Percentiles rank a stretch among this genome's conserved stretches.
These are phyloP conservation scores for Penicillium italicum DNA, from an alignment of 2,329 filamentous ascomycete genomes.

Conservation along the genomic window DNA sequence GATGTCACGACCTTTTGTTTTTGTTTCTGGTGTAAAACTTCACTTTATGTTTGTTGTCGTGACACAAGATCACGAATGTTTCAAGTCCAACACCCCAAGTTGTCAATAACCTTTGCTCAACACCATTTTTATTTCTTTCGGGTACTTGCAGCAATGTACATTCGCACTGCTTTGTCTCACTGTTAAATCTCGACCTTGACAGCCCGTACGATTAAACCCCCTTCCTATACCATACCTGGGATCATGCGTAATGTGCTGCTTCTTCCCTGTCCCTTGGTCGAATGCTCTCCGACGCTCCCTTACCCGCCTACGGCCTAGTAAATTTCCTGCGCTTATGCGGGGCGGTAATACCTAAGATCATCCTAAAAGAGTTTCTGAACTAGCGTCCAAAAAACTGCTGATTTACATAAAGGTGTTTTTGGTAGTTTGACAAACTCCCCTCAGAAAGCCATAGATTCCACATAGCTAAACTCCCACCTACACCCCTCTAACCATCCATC, in stretches of 20 bases:
- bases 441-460: too few species aligned
- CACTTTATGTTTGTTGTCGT: constrained; percentile 2
- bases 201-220: neutral
- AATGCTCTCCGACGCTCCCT: neutral
- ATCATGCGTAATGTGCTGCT: too few species aligned
- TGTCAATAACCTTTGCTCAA: neutral
- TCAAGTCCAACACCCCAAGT: neutral
- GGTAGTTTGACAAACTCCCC: neutral
- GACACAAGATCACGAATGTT: neutral
- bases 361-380: neutral
- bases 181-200: neutral
- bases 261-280: neutral
- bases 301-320: neutral
- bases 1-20: constrained; percentile 26
- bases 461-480: neutral
- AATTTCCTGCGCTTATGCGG: neutral
- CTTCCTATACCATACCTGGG: too few species aligned
- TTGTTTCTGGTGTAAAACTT: neutral
- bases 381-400: neutral
- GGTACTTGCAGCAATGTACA: neutral
- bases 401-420: neutral
- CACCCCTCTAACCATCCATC: neutral
- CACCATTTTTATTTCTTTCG: neutral
- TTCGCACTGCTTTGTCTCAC: neutral
- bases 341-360: neutral